Conservation (phyloP, 2,329 filamentous ascomycete genomes). For the Trichoderma sp. region DNA sequence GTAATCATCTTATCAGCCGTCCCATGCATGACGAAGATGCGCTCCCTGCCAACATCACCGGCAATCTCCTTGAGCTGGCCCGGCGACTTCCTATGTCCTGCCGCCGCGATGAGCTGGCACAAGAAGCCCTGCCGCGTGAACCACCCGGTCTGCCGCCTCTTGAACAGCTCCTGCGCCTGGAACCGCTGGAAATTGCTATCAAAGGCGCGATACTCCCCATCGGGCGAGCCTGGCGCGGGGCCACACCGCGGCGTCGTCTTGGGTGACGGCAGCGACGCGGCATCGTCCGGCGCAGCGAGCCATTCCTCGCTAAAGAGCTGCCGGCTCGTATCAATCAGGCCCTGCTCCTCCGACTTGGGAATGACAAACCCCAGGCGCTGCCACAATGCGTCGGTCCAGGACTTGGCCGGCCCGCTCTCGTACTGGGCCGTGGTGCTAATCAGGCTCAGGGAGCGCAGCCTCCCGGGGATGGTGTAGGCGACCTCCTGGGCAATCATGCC, state of each 20-base stretch:
- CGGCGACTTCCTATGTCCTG: constrained; percentile 74
- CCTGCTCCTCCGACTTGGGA: constrained; percentile 69
- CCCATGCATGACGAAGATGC: constrained; percentile 79
- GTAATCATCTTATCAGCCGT: constrained; percentile 77
- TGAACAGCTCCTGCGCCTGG: constrained; percentile 75
- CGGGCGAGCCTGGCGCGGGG: constrained; percentile 33
- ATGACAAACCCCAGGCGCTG: constrained; percentile 60
- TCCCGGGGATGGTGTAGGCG: constrained; percentile 53
- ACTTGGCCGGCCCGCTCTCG: constrained; percentile 55
- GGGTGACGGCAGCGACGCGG: constrained; percentile 50
- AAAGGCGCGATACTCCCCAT: constrained; percentile 56
- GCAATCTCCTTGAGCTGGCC: constrained; percentile 66
- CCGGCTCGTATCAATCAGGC: constrained; percentile 63
- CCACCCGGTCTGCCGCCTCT: constrained; percentile 60
- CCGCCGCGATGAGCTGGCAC: constrained; percentile 75
- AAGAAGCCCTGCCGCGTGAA: constrained; percentile 71
- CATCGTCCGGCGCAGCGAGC: constrained; percentile 61
- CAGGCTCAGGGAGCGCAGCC: constrained; percentile 59
- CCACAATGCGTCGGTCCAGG: constrained; percentile 65
- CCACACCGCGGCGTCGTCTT: constrained; percentile 44
- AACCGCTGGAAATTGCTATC: constrained; percentile 79
- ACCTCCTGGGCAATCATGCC: constrained; percentile 93
- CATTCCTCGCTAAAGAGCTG: constrained; percentile 68
- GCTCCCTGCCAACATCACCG: constrained; percentile 67
- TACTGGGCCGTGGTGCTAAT: constrained; percentile 63